Percentiles rank a stretch among this genome's conserved stretches.
Evolutionary conservation across 192 early-diverging fungal genomes (phyloP).

Genomic region (Coemansia sp.): DNA sequence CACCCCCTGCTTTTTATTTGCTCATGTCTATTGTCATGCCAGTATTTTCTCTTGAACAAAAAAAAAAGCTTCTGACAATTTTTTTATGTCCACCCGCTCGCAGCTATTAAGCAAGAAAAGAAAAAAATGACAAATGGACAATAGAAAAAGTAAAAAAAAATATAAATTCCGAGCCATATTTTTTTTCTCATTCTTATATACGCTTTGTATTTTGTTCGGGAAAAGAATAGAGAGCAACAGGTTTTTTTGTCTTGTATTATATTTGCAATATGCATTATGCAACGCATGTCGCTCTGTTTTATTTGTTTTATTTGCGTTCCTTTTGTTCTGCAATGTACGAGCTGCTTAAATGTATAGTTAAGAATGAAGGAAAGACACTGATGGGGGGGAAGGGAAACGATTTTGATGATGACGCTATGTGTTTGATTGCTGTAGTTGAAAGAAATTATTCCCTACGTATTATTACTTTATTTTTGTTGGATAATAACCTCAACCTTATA

Average conservation of each 20-base stretch:
- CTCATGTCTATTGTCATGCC: not conserved
- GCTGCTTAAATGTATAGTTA: slow-evolving; percentile 11
- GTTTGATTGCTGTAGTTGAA: not conserved
- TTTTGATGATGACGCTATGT: not conserved
- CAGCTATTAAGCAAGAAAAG: slow-evolving; percentile 6
- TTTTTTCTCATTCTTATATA: not conserved
- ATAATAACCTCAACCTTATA: not conserved
- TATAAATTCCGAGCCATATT: slow-evolving; percentile 8
- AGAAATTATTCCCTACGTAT: not conserved
- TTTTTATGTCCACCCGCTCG: not conserved
- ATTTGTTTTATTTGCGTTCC: not conserved
- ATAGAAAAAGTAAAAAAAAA: not conserved
- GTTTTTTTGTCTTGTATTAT: not conserved
- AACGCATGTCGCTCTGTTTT: slow-evolving; percentile 8
- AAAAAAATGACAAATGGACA: too few relatives aligned
- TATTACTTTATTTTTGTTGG: not conserved
- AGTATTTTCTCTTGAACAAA: not conserved
- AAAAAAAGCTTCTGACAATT: not conserved
- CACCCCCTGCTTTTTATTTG: not conserved
- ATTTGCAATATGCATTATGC: slow-evolving; percentile 10
- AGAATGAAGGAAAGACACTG: too few relatives aligned
- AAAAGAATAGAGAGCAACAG: not conserved
- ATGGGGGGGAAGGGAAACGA: not conserved
- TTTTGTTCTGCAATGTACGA: slow-evolving; percentile 1
- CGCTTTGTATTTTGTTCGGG: slow-evolving; percentile 1